Conservation (phyloP, 306 rosid genomes). For the Cucurbita maxima region DNA sequence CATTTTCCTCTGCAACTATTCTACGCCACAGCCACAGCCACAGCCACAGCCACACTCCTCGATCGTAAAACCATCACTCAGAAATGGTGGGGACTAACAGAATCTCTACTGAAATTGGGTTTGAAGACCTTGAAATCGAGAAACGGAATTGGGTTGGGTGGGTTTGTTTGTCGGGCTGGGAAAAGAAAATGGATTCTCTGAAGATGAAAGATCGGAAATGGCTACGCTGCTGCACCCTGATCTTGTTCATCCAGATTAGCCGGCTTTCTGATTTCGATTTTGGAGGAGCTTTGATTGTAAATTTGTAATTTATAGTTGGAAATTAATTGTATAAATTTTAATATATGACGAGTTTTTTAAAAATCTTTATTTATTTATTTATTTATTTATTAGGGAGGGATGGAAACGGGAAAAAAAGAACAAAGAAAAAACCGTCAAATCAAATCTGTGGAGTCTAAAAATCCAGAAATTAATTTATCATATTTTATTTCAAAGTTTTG, state of each 20-base stretch:
- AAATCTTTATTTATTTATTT: background rate
- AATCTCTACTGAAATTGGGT: background rate
- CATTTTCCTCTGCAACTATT: conserved; percentile 28
- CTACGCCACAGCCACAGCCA: background rate
- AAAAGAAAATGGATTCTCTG: background rate
- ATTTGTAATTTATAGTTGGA: background rate
- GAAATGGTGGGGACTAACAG: background rate
- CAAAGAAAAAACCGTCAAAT: background rate
- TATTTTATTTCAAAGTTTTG: background rate
- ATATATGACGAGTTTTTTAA: background rate
- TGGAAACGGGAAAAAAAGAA: background rate
- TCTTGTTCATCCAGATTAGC: background rate
- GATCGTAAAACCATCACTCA: background rate
- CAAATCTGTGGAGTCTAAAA: background rate
- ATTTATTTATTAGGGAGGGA: background rate
- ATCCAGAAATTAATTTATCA: too few relatives aligned
- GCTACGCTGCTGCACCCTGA: conserved; percentile 8
- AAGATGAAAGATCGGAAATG: background rate
- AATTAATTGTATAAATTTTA: background rate
- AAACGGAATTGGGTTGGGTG: background rate
- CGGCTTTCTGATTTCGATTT: background rate
- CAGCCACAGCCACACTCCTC: background rate
- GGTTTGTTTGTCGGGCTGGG: background rate
- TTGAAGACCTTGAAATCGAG: background rate
- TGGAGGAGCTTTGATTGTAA: background rate